A percentile compares a stretch with the other conserved stretches of the same genome.
Evolutionary conservation across 495 filamentous ascomycete genomes (phyloP).

Genomic region (Neurospora sp.): DNA sequence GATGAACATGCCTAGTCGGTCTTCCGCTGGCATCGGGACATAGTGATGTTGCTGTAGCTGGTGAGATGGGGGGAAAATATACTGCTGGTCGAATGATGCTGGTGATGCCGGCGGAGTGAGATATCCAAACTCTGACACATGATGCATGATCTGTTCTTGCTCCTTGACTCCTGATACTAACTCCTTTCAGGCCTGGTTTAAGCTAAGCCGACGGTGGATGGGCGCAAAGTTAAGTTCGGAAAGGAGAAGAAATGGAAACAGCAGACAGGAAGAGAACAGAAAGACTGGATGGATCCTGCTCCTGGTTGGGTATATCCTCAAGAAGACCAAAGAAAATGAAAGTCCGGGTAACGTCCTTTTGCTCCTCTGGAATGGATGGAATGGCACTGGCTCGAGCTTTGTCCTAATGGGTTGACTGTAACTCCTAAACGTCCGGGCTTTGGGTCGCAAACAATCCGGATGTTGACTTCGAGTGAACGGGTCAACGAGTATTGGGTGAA

Average conservation of each 20-base stretch:
- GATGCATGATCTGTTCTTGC: conserved; percentile 37
- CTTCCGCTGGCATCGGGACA: conserved; percentile 53
- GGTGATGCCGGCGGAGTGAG: conserved; percentile 43
- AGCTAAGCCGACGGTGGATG: conserved; percentile 5
- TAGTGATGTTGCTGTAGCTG: conserved; percentile 31
- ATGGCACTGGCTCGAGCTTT: conserved; percentile 1
- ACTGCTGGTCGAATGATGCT: conserved; percentile 33
- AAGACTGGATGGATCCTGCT: conserved; percentile 12
- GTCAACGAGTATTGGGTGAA: conserved; percentile 14
- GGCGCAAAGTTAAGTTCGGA: conserved; percentile 5
- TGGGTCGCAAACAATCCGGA: conserved; percentile 6
- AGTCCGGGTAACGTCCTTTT: background rate
- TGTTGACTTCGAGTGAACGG: conserved; percentile 26
- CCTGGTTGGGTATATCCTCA: conserved; percentile 4
- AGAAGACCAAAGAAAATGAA: conserved; percentile 6
- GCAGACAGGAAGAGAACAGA: conserved; percentile 7
- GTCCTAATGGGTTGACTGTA: background rate
- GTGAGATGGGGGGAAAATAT: conserved; percentile 21
- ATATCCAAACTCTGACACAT: conserved; percentile 43
- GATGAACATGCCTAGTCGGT: conserved; percentile 75
- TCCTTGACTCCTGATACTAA: conserved; percentile 25
- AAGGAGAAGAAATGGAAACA: conserved; percentile 4
- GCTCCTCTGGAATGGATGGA: background rate
- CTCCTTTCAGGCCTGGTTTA: conserved; percentile 17
- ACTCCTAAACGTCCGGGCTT: background rate